phyloP scores from a whole-genome alignment of 2,329 filamentous ascomycete species.

The Claviceps pusilla region DNA sequence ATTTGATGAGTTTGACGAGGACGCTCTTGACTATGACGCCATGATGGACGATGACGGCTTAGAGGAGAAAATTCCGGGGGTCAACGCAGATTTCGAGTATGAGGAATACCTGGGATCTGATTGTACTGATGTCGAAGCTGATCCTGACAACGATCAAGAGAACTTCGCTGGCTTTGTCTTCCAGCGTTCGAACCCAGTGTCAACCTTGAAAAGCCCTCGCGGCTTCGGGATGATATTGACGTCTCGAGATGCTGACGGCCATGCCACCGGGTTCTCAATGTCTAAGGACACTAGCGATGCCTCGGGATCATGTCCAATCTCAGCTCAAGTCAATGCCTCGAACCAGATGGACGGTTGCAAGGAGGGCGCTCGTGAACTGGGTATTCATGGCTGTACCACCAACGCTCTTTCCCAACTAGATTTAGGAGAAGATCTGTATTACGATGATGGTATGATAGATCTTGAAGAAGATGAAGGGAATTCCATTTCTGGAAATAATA shows the following conservation, averaged over 20 bases:
- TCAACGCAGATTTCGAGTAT: conserved; percentile 20
- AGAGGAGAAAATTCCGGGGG: conserved; percentile 51
- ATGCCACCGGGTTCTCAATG: conserved; percentile 41
- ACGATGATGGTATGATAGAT: conserved; percentile 46
- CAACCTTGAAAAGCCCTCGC: conserved; percentile 34
- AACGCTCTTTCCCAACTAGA: conserved; percentile 4
- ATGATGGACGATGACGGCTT: conserved; percentile 51
- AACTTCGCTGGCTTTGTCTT: conserved; percentile 48
- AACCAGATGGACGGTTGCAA: conserved; percentile 4
- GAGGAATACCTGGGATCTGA: background rate
- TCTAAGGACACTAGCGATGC: conserved; percentile 29
- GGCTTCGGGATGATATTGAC: conserved; percentile 33
- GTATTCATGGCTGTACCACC: conserved; percentile 22
- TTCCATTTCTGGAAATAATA: conserved; percentile 30
- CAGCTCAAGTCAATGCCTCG: background rate
- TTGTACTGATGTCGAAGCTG: conserved; percentile 16
- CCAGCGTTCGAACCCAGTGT: conserved; percentile 37
- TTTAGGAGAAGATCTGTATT: conserved; percentile 51
- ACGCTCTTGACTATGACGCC: conserved; percentile 44
- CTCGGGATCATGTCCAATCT: conserved; percentile 3
- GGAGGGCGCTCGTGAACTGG: conserved; percentile 22
- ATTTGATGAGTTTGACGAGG: conserved; percentile 48
- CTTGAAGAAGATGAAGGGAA: conserved; percentile 22
- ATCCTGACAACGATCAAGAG: conserved; percentile 42
- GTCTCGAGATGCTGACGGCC: conserved; percentile 39